Conservation (phyloP, 805 yeast species). For the Jamesozyma spencerorum region DNA sequence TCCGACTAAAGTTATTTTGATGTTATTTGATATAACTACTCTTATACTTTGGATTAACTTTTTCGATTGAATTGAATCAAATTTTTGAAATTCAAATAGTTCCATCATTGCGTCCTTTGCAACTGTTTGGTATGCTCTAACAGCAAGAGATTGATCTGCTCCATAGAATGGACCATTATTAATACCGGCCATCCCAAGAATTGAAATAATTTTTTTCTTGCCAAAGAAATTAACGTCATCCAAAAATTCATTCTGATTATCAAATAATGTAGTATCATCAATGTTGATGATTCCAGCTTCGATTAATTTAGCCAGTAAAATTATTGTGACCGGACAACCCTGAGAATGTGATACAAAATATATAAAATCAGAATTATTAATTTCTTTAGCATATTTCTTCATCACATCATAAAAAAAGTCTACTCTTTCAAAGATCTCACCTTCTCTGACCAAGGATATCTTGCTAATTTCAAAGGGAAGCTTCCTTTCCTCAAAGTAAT, state of each 20-base stretch:
- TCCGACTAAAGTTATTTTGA: slow-evolving; percentile 74
- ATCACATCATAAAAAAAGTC: slow-evolving; percentile 67
- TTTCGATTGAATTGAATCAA: slow-evolving; percentile 60
- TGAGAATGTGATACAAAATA: slow-evolving; percentile 92
- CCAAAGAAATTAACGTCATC: slow-evolving; percentile 5
- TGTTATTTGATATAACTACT: slow-evolving; percentile 56
- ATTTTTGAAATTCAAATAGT: slow-evolving; percentile 78
- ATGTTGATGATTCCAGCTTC: slow-evolving; percentile 43
- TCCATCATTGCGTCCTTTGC: slow-evolving; percentile 83
- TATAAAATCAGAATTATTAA: slow-evolving; percentile 68
- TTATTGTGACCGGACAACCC: slow-evolving; percentile 86
- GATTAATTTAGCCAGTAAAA: slow-evolving; percentile 63
- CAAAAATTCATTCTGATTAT: slow-evolving; percentile 9
- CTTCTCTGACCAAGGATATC: slow-evolving; percentile 90
- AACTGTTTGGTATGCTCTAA: slow-evolving; percentile 82
- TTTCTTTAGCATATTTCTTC: slow-evolving; percentile 48
- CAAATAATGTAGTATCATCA: slow-evolving; percentile 21
- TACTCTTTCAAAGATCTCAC: slow-evolving; percentile 79
- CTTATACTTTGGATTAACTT: slow-evolving; percentile 61
- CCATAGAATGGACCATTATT: slow-evolving; percentile 93
- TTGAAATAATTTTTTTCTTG: slow-evolving; percentile 44
- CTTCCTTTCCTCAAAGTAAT: slow-evolving; percentile 47
- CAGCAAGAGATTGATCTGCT: slow-evolving; percentile 72
- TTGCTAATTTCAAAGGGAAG: slow-evolving; percentile 57
- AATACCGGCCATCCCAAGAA: slow-evolving; percentile 92